A percentile compares a stretch with the other conserved stretches of the same genome.
Evolutionary conservation across 305 asterid genomes (phyloP).

Genomic region (Fraxinus paxiana): DNA sequence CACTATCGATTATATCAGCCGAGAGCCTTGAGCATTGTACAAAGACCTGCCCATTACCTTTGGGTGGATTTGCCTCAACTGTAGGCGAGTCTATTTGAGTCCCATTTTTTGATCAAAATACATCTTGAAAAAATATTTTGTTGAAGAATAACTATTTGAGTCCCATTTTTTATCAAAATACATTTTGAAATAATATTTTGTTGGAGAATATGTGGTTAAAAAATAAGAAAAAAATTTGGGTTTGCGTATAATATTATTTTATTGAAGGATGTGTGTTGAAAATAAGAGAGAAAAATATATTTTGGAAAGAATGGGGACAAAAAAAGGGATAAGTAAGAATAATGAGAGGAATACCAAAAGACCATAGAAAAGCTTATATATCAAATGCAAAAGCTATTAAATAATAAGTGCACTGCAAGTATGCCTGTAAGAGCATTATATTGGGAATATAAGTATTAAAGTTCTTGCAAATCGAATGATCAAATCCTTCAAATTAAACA

Average conservation of each 20-base stretch:
- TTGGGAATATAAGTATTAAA: not conserved
- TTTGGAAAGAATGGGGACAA: no score
- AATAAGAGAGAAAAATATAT: no score
- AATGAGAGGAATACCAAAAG: not conserved
- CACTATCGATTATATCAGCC: not conserved
- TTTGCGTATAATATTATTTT: no score
- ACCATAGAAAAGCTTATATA: not conserved
- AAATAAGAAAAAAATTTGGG: no score
- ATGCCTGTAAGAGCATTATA: not conserved
- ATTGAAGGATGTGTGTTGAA: no score
- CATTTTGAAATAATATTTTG: no score
- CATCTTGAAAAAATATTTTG: no score
- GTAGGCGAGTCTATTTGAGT: not conserved
- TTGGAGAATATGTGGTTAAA: no score
- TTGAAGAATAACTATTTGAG: not conserved
- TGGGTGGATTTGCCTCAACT: not conserved
- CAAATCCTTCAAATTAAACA: slow-evolving; percentile 6
- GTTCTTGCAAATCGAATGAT: not conserved
- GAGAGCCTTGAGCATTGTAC: not conserved
- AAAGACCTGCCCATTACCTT: not conserved
- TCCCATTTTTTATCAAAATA: no score
- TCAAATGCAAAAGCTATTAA: not conserved
- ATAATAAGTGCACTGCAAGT: not conserved
- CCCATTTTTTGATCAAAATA: no score
- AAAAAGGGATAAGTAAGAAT: not conserved